Evolutionary conservation across 371 early-diverging fungal species (phyloP), one percentile per base, ranked within the genome.

Genomic region (Scutellospora calospora): DNA sequence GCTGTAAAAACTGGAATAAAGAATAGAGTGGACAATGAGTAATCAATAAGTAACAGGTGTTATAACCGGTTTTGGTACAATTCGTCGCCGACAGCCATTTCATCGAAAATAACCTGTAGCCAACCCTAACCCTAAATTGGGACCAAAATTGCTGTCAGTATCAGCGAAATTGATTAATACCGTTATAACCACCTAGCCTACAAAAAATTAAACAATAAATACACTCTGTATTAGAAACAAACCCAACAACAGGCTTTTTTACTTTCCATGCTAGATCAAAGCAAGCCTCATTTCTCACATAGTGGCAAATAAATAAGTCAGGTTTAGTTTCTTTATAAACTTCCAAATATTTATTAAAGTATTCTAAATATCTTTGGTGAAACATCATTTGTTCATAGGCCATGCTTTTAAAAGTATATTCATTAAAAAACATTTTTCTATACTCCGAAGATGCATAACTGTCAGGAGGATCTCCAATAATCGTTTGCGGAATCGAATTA

Each of bases 261-360:
- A 77, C 49, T 63, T 49, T 51, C 78, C 63, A 77, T 12, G 78
- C 78, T 16, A 65, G 12, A 77, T 77, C 78, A 41, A 49, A 51
- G 18, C 72, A 72, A 45, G 52, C 72, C 49, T 72, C 72, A 31
- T 72, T 72, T 22, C 16, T 22, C 29, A 72, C 27, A 14, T 49
- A 72, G 49, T 72, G 29, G 51, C 72, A 72, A 25, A 72, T 51
- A 29, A 72, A 51, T 51, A 72, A 72, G 49, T 72, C 72, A 11
- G 72, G 72, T 31, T 72, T 72, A 45, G 29, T 49, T 29, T 72
- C 72, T 27, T 22, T 72, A 12, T 25, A 22, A 45, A 29, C 45
- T 72, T 18, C 18, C 38, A 3, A 27, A 51, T 72, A 72, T 14
- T 49, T 27, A 18, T 72, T 27, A 72, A 29, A 51, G 4, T 49